phyloP scores from a whole-genome alignment of 805 yeast genomes.

The Nakazawaea molendinolei region DNA sequence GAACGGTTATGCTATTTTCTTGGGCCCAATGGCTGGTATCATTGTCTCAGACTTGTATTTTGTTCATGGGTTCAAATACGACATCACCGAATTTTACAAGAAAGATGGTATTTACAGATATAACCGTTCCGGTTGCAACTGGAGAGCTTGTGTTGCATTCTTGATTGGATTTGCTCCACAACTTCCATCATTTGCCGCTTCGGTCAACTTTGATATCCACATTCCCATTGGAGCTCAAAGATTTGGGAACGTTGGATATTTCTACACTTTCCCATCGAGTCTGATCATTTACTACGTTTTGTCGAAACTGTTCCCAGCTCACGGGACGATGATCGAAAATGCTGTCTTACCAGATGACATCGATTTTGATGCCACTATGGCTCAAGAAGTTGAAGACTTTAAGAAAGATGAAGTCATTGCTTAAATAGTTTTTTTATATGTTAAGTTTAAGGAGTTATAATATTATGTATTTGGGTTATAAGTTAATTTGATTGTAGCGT shows the following conservation, averaged over 20 bases:
- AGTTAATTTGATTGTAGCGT: too few relatives aligned
- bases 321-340: constrained; percentile 3
- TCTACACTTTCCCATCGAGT: constrained; percentile 25
- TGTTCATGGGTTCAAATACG: constrained; percentile 28
- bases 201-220: constrained; percentile 20
- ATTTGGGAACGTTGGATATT: constrained; percentile 26
- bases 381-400: constrained; percentile 5
- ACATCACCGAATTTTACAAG: constrained; percentile 28
- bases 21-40: constrained; percentile 33
- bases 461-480: too few relatives aligned
- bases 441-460: too few relatives aligned
- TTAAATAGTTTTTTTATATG: too few relatives aligned
- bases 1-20: constrained; percentile 30
- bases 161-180: constrained; percentile 76
- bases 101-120: constrained; percentile 32
- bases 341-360: constrained; percentile 11
- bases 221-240: constrained; percentile 19
- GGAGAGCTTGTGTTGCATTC: constrained; percentile 38
- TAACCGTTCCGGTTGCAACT: constrained; percentile 33
- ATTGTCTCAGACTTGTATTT: constrained; percentile 32
- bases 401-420: too few relatives aligned
- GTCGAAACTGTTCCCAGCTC: constrained; percentile 20
- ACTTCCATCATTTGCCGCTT: constrained; percentile 67
- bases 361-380: constrained; percentile 8
- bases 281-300: constrained; percentile 20